phyloP scores from a whole-genome alignment of 2,329 filamentous ascomycete species.

The Colletotrichum eleusines region DNA sequence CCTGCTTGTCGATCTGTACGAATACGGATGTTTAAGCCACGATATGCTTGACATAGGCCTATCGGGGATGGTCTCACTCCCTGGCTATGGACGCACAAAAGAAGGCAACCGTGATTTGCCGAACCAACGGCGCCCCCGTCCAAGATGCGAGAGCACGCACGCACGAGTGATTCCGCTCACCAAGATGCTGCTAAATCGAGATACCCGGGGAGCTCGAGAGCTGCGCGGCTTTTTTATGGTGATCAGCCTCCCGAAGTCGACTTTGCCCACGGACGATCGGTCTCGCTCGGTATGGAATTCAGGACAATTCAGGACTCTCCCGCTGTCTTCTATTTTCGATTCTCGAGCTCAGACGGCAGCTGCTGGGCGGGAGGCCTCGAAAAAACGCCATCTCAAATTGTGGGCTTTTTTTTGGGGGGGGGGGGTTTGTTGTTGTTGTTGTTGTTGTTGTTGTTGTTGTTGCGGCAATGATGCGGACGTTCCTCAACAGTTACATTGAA shows the following conservation, averaged over 20 bases:
- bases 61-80: constrained; percentile 27
- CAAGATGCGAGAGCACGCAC: constrained; percentile 15
- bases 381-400: constrained; percentile 18
- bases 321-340: constrained; percentile 32
- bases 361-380: background rate
- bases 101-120: constrained; percentile 13
- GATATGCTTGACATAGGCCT: constrained; percentile 15
- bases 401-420: background rate
- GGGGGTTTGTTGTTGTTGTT: too few species aligned
- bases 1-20: constrained; percentile 28
- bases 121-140: constrained; percentile 11
- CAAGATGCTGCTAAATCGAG: constrained; percentile 15
- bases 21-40: constrained; percentile 17
- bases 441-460: background rate
- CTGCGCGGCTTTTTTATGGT: background rate
- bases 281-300: constrained; percentile 28
- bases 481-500: constrained; percentile 12
- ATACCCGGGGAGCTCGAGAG: constrained; percentile 1
- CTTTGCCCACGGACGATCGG: constrained; percentile 29
- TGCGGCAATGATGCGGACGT: constrained; percentile 1
- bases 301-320: constrained; percentile 38
- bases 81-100: constrained; percentile 25
- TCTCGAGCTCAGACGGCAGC: constrained; percentile 20
- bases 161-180: constrained; percentile 18
- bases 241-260: constrained; percentile 31